Evolutionary conservation across 768 basidiomycete species (phyloP), one percentile per base, ranked within the genome.

Genomic region (Mycena galopus): DNA sequence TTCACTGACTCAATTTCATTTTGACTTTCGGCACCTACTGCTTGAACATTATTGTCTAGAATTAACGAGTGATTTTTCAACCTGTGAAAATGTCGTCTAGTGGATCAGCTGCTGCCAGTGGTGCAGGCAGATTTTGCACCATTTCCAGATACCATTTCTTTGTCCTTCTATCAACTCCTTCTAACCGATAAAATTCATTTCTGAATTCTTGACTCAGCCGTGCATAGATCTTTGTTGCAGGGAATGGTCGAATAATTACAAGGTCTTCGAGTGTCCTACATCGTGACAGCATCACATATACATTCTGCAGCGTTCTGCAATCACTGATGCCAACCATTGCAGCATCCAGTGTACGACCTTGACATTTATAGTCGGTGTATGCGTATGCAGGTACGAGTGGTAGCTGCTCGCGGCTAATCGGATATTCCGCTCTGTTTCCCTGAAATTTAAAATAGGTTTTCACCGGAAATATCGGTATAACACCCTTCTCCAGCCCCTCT

Each of bases 221-320:
- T 12, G 16, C 16, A 39, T 11, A 44, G 9, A 67, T 58, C 27
- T 21, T 59, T 14, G 14, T 2, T 2, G 29, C 6, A 4, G 42
- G 25, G 33, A 67, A 67, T 8, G 30, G 12, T 4, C 65, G 47
- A 9, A 67, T 25, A 14, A 67, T 21, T 2, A 35, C 53, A 11
- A 67, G 8, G 2, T 37, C 12, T 1, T n/a, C n/a, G 17, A 67
- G 56, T 3, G 65, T 44, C 11, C 56, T 67, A 19, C 56, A 56
- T 23, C 58, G 19, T 1, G 66, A 67, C 7, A 67, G 33, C 66
- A 67, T 67, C 16, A 67, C 65, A 17, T 67, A 67, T 3, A 67
- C 17, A 27, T 56, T 58, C 9, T 57, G 65, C 29, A 67, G 32
- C n/a, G 51, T 57, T 4, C 23, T 21, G 29, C 27, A 27, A 2